Evolutionary conservation across 805 yeast species (phyloP), one percentile per base, ranked within the genome.

Genomic region (Spathaspora sp.): DNA sequence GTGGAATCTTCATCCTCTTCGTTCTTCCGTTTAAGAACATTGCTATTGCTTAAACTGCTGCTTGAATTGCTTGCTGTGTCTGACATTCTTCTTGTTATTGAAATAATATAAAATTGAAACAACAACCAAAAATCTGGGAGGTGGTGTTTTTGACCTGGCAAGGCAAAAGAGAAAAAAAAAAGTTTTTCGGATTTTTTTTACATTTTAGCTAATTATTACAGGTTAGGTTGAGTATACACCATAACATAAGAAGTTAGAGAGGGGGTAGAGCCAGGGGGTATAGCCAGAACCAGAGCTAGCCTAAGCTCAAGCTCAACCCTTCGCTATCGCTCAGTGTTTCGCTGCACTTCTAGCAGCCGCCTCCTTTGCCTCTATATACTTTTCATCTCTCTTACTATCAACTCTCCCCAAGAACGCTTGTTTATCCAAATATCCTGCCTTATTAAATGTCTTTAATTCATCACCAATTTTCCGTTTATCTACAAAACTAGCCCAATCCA

Each of bases 401-500:
- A 90, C 89, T 55, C 96, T 77, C 46, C 79, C 77, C 62, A 94
- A 74, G 79, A 94, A 94, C 58, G 88, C 97, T 67, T 93, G 97
- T 63, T 83, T 90, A 55, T 89, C 96, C 61, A 94, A 72, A 68
- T 85, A 94, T 8, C 99, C 99, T 49, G 85, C 94, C 73, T 88
- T 92, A 65, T 91, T 92, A 63, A 86, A 87, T 51, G 81, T 78
- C 46, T 77, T 79, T 62, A 94, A 79, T 55, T 94, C 99, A 57
- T 89, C 97, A 49, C 81, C 77, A 46, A 94, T 85, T 51, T 91
- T 91, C 56, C 85, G 84, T 57, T 87, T 79, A 68, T 93, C 97
- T 29, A 94, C 97, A 69, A 88, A 91, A 46, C 88, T 82, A 0
- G 96, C 96, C 96, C 98, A 94, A 68, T 94, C 99, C 48, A 94